Conservation (phyloP, 1,139 yeast species). For the Candida buenavistaensis region DNA sequence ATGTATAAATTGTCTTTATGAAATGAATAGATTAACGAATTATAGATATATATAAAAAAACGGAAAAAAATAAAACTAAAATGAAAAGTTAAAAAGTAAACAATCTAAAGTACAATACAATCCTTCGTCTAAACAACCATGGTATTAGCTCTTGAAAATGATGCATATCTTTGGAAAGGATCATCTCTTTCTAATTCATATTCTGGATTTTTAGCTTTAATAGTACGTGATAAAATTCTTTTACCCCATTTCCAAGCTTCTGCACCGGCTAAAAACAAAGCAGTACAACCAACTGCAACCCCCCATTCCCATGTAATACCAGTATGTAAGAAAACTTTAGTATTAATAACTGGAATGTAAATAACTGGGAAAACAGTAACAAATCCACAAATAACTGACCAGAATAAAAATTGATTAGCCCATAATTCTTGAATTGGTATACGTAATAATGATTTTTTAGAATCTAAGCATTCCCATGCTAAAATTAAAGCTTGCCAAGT, state of each 20-base stretch:
- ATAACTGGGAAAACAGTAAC: constrained; percentile 77
- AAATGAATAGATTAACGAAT: too few relatives aligned
- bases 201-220: constrained; percentile 57
- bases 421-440: constrained; percentile 80
- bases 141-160: constrained; percentile 54
- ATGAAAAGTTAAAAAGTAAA: too few relatives aligned
- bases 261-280: constrained; percentile 58
- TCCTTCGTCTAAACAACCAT: constrained; percentile 19
- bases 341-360: constrained; percentile 85
- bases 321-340: constrained; percentile 71
- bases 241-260: constrained; percentile 71
- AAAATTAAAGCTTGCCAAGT: constrained; percentile 87
- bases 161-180: constrained; percentile 55
- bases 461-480: constrained; percentile 89
- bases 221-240: constrained; percentile 52
- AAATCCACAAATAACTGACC: constrained; percentile 78
- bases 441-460: constrained; percentile 68
- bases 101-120: too few relatives aligned
- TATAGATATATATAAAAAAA: too few relatives aligned
- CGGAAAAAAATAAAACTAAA: too few relatives aligned
- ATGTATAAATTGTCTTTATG: too few relatives aligned
- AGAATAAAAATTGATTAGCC: constrained; percentile 76
- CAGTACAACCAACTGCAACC: constrained; percentile 62
- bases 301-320: constrained; percentile 88
- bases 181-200: constrained; percentile 57